Evolutionary conservation across 2,329 filamentous ascomycete species (phyloP), one percentile per base, ranked within the genome.

Genomic region (Cladosporium sp.): DNA sequence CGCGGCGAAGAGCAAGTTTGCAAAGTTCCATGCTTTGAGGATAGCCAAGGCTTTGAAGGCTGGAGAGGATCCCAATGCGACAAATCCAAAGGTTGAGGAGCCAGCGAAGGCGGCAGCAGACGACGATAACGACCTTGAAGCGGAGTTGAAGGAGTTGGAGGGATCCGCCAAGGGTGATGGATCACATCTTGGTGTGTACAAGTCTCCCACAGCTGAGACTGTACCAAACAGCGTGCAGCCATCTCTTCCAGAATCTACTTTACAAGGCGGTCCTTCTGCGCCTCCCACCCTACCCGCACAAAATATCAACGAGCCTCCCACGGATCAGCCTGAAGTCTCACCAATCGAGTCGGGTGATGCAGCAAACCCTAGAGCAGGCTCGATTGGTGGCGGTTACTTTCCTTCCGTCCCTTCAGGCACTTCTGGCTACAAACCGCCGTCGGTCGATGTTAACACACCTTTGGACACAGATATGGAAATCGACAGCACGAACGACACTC

Each of bases 21-120:
- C 92, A 36, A 98, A 97, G 69, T 98, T 88, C 78, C 94, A 97
- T 67, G 91, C 92, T 2, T 74, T 92, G 30, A 82, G 93, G 51
- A 98, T 98, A 63, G 77, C 87, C 13, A 95, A 88, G 69, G 93
- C 93, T 9, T 79, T 96, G 62, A 93, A 91, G 63, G 87, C 91
- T 35, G 90, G 90, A 48, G 85, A 88, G 57, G 91, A 98, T 63
- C 93, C 93, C 3, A 98, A 98, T 68, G 82, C 85, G 49, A 86
- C 88, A 7, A 97, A 97, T 62, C 92, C 92, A 0, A 81, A 80
- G 50, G 76, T 83, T 29, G 80, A 85, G 51, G 52, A 57, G 48
- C 56, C 53, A 19, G 46, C 50, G 18, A 39, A 42, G 18, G 50
- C 53, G 13, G 47, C 49, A 13, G 45, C 36, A 15, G 27, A 43